A percentile compares a stretch with the other conserved stretches of the same genome.
Evolutionary conservation across 2,329 filamentous ascomycete species (phyloP).

Genomic region (Fusarium pseudograminearum): DNA sequence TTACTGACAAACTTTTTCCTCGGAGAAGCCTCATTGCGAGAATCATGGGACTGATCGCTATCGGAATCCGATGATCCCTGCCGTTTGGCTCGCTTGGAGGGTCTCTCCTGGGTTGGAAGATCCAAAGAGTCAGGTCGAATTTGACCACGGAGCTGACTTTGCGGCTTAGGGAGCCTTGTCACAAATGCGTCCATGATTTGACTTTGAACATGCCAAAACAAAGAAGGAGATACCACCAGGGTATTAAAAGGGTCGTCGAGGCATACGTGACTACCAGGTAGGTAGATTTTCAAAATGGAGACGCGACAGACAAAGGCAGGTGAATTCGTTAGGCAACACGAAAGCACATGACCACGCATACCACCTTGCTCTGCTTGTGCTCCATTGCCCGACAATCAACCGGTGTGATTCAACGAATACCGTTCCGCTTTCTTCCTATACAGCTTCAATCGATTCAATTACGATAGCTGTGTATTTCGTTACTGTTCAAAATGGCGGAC

Average conservation of each 20-base stretch:
- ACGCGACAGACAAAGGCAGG: constrained; percentile 38
- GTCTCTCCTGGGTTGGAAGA: constrained; percentile 34
- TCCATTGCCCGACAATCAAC: constrained; percentile 41
- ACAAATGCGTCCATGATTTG: constrained; percentile 56
- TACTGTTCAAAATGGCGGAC: constrained; percentile 49
- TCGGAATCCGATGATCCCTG: constrained; percentile 43
- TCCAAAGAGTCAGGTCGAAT: constrained; percentile 12
- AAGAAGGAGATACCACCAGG: background rate
- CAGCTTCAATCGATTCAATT: background rate
- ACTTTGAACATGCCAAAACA: constrained; percentile 21
- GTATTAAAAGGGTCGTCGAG: background rate
- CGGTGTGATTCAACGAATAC: constrained; percentile 37
- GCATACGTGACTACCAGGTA: background rate
- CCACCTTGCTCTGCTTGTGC: background rate
- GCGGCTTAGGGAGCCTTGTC: constrained; percentile 46
- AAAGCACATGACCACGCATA: constrained; percentile 54
- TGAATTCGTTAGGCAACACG: constrained; percentile 48
- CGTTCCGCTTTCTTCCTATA: background rate
- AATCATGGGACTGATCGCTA: constrained; percentile 41
- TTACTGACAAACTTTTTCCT: constrained; percentile 16
- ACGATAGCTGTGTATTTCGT: background rate
- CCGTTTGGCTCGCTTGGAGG: constrained; percentile 51
- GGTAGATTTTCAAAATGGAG: background rate
- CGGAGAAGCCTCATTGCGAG: constrained; percentile 20
- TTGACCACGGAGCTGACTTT: constrained; percentile 23